Percentiles rank a stretch among this genome's conserved stretches.
Conservation (phyloP, 2,329 filamentous ascomycete genomes). For the Cordyceps pruinosa region DNA sequence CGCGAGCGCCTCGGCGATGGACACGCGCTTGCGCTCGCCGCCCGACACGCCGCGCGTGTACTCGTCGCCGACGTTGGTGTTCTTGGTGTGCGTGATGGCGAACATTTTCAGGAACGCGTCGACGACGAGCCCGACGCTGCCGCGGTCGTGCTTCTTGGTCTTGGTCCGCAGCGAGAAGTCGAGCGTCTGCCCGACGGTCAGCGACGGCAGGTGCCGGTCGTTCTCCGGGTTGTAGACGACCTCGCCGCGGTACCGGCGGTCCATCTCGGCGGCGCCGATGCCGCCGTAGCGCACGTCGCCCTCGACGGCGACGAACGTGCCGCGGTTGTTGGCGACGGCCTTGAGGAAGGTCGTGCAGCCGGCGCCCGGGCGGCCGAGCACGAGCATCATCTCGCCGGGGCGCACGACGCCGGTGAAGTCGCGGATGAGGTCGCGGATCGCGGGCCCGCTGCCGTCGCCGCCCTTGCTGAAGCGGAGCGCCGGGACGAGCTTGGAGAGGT, state of each 20-base stretch:
- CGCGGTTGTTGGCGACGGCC: conserved; percentile 63
- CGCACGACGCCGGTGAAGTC: conserved; percentile 30
- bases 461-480: conserved; percentile 9
- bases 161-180: conserved; percentile 70
- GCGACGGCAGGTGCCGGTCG: conserved; percentile 64
- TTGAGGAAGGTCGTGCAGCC: conserved; percentile 76
- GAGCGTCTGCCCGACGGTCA: conserved; percentile 73
- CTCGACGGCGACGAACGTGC: conserved; percentile 56
- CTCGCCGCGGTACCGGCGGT: conserved; percentile 50
- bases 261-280: conserved; percentile 37
- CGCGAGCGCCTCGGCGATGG: conserved; percentile 69
- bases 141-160: conserved; percentile 58
- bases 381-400: conserved; percentile 32
- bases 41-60: conserved; percentile 67
- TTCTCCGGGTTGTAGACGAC: conserved; percentile 64
- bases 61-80: conserved; percentile 71
- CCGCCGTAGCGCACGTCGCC: conserved; percentile 61
- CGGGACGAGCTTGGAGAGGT: conserved; percentile 8
- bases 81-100: conserved; percentile 66
- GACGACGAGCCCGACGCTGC: conserved; percentile 61
- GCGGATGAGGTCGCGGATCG: conserved; percentile 23
- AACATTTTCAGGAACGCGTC: conserved; percentile 70
- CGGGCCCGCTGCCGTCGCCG: conserved; percentile 10
- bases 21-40: conserved; percentile 74
- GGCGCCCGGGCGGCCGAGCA: conserved; percentile 62